A percentile compares a stretch with the other conserved stretches of the same genome.
These are phyloP conservation scores for Starmerella vaccinii DNA, from an alignment of 805 yeast species.

Conservation along the genomic window DNA sequence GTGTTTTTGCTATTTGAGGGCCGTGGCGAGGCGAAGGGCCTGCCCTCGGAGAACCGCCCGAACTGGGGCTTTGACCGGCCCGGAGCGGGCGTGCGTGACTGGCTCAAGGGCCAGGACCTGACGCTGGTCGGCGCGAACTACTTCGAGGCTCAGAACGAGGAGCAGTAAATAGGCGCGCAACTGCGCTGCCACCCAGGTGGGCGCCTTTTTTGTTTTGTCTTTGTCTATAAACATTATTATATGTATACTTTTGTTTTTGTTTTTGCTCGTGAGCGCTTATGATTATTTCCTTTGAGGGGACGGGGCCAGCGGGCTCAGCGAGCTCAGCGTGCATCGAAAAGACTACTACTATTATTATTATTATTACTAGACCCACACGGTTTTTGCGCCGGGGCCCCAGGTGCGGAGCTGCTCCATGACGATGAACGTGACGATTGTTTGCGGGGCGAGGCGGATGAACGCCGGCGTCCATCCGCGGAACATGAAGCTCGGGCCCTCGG, in stretches of 20 bases:
- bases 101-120: conserved; percentile 51
- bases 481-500: conserved; percentile 69
- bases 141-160: conserved; percentile 62
- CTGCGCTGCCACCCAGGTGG: background rate
- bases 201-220: background rate
- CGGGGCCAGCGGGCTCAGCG: too few species aligned
- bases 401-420: conserved; percentile 34
- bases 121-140: conserved; percentile 64
- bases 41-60: conserved; percentile 41
- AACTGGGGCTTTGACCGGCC: conserved; percentile 84
- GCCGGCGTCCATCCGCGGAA: conserved; percentile 90
- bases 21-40: conserved; percentile 12
- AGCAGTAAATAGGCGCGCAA: conserved; percentile 9
- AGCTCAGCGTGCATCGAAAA: too few species aligned
- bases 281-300: too few species aligned
- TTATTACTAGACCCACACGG: background rate
- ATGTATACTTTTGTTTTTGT: background rate
- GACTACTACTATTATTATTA: background rate
- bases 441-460: conserved; percentile 74
- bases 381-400: conserved; percentile 23
- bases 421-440: conserved; percentile 35
- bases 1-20: conserved; percentile 59
- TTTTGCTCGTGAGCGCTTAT: too few species aligned
- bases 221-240: background rate
- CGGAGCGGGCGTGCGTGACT: conserved; percentile 65